Conservation (phyloP, 179 eudicot genomes). For the Sideroxylon spinosum region DNA sequence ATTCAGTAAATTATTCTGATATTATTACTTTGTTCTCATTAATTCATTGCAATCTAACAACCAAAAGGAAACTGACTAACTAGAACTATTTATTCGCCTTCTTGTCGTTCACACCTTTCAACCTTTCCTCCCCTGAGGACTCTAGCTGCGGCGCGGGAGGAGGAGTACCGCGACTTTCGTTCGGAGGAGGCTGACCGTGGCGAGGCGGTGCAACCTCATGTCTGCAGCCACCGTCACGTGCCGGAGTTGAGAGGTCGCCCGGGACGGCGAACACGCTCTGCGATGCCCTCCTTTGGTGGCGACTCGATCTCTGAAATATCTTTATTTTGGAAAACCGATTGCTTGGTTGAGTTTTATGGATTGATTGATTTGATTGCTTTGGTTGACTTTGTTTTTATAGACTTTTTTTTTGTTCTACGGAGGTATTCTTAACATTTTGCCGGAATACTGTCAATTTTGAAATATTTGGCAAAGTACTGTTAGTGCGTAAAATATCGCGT, state of each 20-base stretch:
- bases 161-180: neutral
- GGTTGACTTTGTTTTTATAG: too few species aligned
- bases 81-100: neutral
- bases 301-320: conserved; percentile 21
- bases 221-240: neutral
- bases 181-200: neutral
- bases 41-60: neutral
- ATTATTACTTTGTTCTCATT: too few species aligned
- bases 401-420: too few species aligned
- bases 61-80: neutral
- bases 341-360: neutral
- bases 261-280: conserved; percentile 18
- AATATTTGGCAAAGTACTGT: too few species aligned
- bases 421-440: too few species aligned
- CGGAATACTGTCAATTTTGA: too few species aligned
- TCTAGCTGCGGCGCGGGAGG: neutral
- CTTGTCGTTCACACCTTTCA: neutral
- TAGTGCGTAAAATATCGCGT: too few species aligned
- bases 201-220: neutral
- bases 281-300: conserved; percentile 26
- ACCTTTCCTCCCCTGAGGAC: neutral
- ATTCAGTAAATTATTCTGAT: too few species aligned
- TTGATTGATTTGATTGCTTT: too few species aligned
- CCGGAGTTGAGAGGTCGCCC: conserved; percentile 6
- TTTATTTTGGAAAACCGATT: neutral